These are phyloP conservation scores for Edaphochlamys debaryana DNA, from an alignment of 139 green algal species.

Conservation along the genomic window DNA sequence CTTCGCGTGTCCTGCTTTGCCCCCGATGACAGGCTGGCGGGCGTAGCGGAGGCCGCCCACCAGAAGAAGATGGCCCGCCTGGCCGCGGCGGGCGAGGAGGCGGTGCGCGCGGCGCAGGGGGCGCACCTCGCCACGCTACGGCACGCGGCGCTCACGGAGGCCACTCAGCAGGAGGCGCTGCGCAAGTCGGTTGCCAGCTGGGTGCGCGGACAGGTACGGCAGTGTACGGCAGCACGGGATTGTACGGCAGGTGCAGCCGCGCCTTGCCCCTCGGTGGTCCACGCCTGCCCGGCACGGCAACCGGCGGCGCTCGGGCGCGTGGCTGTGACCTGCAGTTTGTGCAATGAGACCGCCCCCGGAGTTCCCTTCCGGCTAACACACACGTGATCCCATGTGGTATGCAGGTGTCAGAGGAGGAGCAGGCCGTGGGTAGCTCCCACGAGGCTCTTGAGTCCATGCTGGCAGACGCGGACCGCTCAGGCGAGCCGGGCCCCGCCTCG, in stretches of 20 bases:
- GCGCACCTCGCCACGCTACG: slow-evolving; percentile 34
- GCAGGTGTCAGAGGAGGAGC: neutral
- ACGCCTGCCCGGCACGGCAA: no score
- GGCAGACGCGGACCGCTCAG: neutral
- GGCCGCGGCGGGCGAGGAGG: slow-evolving; percentile 46
- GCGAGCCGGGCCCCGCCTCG: neutral
- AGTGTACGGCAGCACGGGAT: neutral
- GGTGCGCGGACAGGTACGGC: slow-evolving; percentile 32
- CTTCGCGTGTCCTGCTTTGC: no score
- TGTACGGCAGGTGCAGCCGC: neutral
- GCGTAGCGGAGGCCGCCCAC: slow-evolving; percentile 40
- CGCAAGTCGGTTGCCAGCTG: slow-evolving; percentile 23
- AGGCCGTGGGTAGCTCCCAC: neutral
- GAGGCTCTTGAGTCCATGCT: neutral
- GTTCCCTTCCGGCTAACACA: no score
- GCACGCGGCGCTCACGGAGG: slow-evolving; percentile 31
- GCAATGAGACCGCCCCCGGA: no score
- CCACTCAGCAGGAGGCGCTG: slow-evolving; percentile 35
- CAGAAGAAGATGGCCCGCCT: slow-evolving; percentile 34
- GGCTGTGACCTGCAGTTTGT: no score
- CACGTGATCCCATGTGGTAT: neutral
- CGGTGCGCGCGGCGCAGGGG: slow-evolving; percentile 36
- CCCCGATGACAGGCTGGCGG: slow-evolving; percentile 47
- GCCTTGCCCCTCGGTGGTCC: neutral
- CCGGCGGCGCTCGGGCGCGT: no score